These are phyloP conservation scores for Botrytis fragariae DNA, from an alignment of 2,329 filamentous ascomycete species.

Conservation along the genomic window DNA sequence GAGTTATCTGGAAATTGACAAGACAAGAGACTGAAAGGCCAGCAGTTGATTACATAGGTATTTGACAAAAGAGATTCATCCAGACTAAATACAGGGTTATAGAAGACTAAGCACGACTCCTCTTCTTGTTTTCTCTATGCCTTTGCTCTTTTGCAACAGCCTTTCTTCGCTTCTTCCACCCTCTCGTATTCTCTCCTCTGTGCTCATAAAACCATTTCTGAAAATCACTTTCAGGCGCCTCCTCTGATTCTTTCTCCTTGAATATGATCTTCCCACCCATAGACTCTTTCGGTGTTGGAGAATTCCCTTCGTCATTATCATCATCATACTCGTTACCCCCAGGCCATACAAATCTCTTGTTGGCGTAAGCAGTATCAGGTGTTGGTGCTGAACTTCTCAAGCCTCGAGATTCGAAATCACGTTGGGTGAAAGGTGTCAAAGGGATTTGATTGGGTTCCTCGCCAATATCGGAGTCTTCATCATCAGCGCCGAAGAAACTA, in stretches of 20 bases:
- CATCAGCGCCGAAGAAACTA: constrained; percentile 69
- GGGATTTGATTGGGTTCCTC: constrained; percentile 53
- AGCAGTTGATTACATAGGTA: neutral
- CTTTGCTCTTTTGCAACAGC: constrained; percentile 63
- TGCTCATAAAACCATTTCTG: constrained; percentile 69
- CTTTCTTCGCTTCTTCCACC: constrained; percentile 65
- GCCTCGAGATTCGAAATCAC: constrained; percentile 72
- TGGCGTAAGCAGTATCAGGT: constrained; percentile 83
- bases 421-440: constrained; percentile 78
- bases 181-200: constrained; percentile 60
- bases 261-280: constrained; percentile 26
- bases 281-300: constrained; percentile 18
- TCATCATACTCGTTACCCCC: constrained; percentile 46
- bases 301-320: constrained; percentile 43
- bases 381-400: constrained; percentile 90
- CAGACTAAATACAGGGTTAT: neutral
- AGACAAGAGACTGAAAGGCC: neutral
- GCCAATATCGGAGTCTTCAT: constrained; percentile 43
- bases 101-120: constrained; percentile 36
- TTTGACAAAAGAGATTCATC: neutral
- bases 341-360: constrained; percentile 58
- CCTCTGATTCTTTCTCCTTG: constrained; percentile 24
- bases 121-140: constrained; percentile 61
- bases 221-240: constrained; percentile 49
- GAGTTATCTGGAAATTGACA: neutral